A percentile compares a stretch with the other conserved stretches of the same genome.
Conservation (phyloP, 2,329 filamentous ascomycete genomes). For the Arachnopeziza araneosa region DNA sequence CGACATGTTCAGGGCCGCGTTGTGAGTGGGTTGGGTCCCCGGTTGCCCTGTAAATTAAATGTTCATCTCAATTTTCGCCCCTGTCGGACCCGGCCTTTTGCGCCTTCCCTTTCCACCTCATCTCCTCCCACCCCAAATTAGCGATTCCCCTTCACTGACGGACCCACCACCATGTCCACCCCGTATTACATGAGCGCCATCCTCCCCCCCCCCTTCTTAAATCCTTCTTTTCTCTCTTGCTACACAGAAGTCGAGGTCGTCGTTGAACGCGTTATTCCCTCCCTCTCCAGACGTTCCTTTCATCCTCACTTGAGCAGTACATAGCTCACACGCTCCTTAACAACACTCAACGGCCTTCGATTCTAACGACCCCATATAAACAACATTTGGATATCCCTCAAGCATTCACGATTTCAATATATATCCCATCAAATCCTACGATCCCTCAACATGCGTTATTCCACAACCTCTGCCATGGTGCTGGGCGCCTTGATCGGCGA, state of each 20-base stretch:
- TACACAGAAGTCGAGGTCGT: constrained; percentile 19
- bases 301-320: constrained; percentile 24
- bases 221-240: constrained; percentile 12
- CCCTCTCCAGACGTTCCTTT: constrained; percentile 24
- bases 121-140: constrained; percentile 15
- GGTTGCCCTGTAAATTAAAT: constrained; percentile 8
- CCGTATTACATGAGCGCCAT: background rate
- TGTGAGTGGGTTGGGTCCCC: constrained; percentile 16
- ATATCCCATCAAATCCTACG: constrained; percentile 4
- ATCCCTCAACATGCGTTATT: constrained; percentile 27
- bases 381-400: constrained; percentile 1
- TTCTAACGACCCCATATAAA: constrained; percentile 10
- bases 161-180: background rate
- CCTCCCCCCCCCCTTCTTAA: constrained; percentile 3
- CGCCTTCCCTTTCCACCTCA: background rate
- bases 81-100: constrained; percentile 9
- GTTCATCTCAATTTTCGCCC: constrained; percentile 26
- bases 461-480: constrained; percentile 23
- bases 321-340: constrained; percentile 29
- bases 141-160: background rate
- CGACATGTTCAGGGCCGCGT: constrained; percentile 19
- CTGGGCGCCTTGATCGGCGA: constrained; percentile 28
- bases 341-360: constrained; percentile 16
- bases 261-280: constrained; percentile 20
- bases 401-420: constrained; percentile 1